phyloP scores from a whole-genome alignment of 2,329 filamentous ascomycete species.

The Cephalotrichum gorgonifer region DNA sequence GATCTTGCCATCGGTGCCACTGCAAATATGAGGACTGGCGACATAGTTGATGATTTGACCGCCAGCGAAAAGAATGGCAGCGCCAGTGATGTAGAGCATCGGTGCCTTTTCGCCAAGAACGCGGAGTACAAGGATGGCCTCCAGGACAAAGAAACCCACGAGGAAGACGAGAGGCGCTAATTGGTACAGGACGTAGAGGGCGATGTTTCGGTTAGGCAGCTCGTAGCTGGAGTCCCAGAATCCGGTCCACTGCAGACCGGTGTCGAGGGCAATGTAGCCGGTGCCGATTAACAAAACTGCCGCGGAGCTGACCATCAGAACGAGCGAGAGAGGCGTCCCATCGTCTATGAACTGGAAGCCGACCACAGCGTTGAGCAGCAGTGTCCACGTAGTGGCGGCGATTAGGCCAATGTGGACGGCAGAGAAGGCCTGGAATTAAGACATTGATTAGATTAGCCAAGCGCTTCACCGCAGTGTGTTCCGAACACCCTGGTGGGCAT shows the following conservation, averaged over 20 bases:
- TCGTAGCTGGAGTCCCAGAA: slow-evolving; percentile 57
- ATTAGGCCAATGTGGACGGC: slow-evolving; percentile 87
- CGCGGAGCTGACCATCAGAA: slow-evolving; percentile 62
- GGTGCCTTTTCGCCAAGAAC: slow-evolving; percentile 82
- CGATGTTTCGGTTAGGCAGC: slow-evolving; percentile 61
- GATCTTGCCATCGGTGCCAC: slow-evolving; percentile 72
- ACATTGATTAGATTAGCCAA: slow-evolving; percentile 14
- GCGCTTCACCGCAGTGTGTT: background rate
- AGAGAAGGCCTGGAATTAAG: slow-evolving; percentile 58
- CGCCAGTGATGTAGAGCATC: slow-evolving; percentile 76
- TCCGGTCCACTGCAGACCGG: slow-evolving; percentile 74
- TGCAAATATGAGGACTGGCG: slow-evolving; percentile 82
- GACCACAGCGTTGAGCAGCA: slow-evolving; percentile 84
- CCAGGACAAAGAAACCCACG: slow-evolving; percentile 77
- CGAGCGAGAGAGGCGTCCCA: slow-evolving; percentile 75
- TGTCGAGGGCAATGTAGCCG: slow-evolving; percentile 92
- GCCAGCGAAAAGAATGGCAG: slow-evolving; percentile 74
- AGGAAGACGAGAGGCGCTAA: slow-evolving; percentile 81
- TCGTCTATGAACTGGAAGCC: slow-evolving; percentile 93
- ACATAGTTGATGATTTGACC: slow-evolving; percentile 96
- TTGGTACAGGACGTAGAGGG: slow-evolving; percentile 90
- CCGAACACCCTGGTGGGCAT: background rate
- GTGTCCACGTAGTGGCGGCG: slow-evolving; percentile 76
- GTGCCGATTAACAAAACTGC: slow-evolving; percentile 72
- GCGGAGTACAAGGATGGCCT: slow-evolving; percentile 71